phyloP scores from a whole-genome alignment of 352 stramenopile species.

The Phytophthora boehmeriae region DNA sequence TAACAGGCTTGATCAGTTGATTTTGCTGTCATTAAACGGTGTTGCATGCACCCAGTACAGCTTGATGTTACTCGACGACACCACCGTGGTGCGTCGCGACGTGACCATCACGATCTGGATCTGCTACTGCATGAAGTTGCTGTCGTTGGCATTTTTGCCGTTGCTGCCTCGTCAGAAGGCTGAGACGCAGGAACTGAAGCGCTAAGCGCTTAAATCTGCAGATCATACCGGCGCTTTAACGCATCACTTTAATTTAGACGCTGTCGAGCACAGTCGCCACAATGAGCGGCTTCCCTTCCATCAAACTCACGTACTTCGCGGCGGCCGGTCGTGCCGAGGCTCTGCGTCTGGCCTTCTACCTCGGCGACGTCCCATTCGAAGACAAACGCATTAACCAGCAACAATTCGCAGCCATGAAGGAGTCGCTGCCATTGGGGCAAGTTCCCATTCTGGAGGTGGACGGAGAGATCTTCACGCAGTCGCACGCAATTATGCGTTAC shows the following conservation, averaged over 20 bases:
- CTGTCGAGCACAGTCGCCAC: slow-evolving; percentile 11
- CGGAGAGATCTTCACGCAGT: slow-evolving; percentile 61
- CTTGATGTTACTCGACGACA: no score
- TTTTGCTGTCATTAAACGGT: no score
- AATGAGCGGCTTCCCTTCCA: slow-evolving; percentile 41
- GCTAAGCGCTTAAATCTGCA: no score
- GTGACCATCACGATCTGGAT: no score
- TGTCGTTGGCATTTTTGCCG: no score
- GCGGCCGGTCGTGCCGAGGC: slow-evolving; percentile 49
- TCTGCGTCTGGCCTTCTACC: slow-evolving; percentile 57
- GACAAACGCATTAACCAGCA: slow-evolving; percentile 48
- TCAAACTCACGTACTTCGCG: slow-evolving; percentile 79
- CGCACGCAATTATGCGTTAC: slow-evolving; percentile 70
- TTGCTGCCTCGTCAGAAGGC: no score
- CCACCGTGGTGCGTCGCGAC: no score
- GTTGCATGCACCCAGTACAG: no score
- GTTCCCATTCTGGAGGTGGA: slow-evolving; percentile 56
- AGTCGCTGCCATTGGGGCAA: slow-evolving; percentile 42
- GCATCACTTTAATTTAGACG: slow-evolving; percentile 29
- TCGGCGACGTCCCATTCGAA: slow-evolving; percentile 66
- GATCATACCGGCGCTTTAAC: no score
- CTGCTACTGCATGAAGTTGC: no score
- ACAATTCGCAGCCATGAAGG: slow-evolving; percentile 34
- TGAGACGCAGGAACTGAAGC: no score
- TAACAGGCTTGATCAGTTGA: no score